Evolutionary conservation across 225 moss, liverwort and hornwort species (phyloP), one percentile per base, ranked within the genome.

Genomic region (Antitrichia curtipendula): DNA sequence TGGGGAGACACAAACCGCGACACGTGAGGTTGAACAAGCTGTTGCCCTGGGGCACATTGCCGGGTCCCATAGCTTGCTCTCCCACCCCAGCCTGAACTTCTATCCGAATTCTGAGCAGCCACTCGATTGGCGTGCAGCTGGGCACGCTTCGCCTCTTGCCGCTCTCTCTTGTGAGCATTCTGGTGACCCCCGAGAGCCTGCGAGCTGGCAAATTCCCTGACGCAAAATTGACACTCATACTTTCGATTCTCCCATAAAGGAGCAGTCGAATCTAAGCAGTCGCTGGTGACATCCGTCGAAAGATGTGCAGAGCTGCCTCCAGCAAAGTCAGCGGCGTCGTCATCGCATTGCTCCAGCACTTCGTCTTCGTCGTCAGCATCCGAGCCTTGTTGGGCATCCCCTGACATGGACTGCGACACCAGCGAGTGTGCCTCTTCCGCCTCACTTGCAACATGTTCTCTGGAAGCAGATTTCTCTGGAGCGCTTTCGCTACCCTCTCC

Each of bases 181-280:
- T 98, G 98, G 75, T 98, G 98, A 2, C 98, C 98, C 13, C 98
- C 98, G 57, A 98, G 88, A 40, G 98, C 98, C 90, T 98, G 98
- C 31, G 98, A 97, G 90, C 98, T 98, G 40, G 95, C 93, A 36
- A 97, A 97, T 83, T 96, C 96, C 88, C 98, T 89, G 75, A 95
- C 89, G 87, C 97, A 98, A 70, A 93, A 98, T 86, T 98, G 97
- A 68, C 97, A 98, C 91, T 98, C 97, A 49, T 98, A 98, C 59
- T 96, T 98, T 43, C 96, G 95, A 88, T 98, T 98, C 83, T 98
- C 97, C 87, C 95, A 94, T 6, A 82, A 66, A 13, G 94, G 94
- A 63, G 91, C 91, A 8, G 93, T 90, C 23, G 96, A 91, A 54
- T 93, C 94, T 40, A 95, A 93, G 69, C 89, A 93, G 75, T 94